Evolutionary conservation across 176 grass and related monocot genomes (phyloP).

Genomic region (Alopecurus myosuroides): DNA sequence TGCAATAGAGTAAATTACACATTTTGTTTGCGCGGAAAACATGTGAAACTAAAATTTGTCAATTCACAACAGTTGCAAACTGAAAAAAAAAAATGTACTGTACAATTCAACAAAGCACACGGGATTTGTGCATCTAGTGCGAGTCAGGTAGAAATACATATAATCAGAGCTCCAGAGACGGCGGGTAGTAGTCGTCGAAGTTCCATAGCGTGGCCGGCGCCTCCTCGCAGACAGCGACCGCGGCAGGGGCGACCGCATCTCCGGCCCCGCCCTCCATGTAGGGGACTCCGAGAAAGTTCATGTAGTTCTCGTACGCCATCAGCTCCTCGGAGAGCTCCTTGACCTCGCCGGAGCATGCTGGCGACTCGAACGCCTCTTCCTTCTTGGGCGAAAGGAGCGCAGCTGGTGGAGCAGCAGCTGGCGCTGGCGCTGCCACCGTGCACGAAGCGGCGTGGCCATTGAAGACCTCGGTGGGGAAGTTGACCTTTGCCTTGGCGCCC

Average conservation of each 20-base stretch:
- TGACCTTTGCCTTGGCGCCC: conserved; percentile 92
- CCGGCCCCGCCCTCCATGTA: conserved; percentile 87
- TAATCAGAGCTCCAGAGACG: conserved; percentile 24
- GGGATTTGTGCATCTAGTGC: neutral
- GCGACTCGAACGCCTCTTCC: neutral
- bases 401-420: neutral
- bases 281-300: conserved; percentile 78
- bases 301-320: conserved; percentile 79
- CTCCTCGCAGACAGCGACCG: neutral
- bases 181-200: conserved; percentile 50
- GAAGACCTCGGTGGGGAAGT: conserved; percentile 65
- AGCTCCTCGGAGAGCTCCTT: conserved; percentile 78
- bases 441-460: neutral
- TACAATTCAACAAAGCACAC: neutral
- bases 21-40: neutral
- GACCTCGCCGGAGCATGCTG: conserved; percentile 39
- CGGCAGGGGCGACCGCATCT: neutral
- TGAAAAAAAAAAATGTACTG: neutral
- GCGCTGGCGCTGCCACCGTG: neutral
- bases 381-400: conserved; percentile 21
- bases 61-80: neutral
- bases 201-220: conserved; percentile 43
- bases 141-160: neutral
- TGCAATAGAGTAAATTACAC: neutral
- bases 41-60: neutral